Base-by-base conservation (phyloP, 2,329 filamentous ascomycete genomes). In the Pyricularia pennisetigena region DNA sequence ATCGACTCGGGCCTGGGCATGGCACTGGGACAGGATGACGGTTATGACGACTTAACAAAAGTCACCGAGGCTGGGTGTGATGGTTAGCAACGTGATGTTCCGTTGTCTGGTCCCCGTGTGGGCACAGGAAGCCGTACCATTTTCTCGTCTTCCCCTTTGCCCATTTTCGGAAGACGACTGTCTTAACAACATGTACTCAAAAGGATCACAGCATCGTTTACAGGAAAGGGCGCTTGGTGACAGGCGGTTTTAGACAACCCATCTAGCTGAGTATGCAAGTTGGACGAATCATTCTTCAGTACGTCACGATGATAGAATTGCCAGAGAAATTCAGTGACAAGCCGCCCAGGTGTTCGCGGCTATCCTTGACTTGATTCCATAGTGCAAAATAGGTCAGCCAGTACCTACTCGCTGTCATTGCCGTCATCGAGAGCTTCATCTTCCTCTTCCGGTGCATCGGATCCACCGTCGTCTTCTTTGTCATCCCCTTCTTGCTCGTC, bases 351-450 rank as follows among this genome's bases (percentile, higher is more conserved):
- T 20, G 41, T 20, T n/a, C 20, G 41, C 20, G 6, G 41, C 20
- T n/a, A 54, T 54, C 5, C 41, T 62, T 62, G 24, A 16, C 7
- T 28, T 62, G 12, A 12, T 24, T 62, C 24, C 14, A 16, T 29
- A 62, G 10, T 62, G 28, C 59, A 30, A 12, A 20, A 5, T 24
- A 28, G 24, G 6, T 2, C 26, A 20, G 24, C 10, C 59, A 28
- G 24, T 7, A 23, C 8, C 59, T 67, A 67, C 32, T 67, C 66
- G 26, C 66, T 67, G 24, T 67, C 66, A 20, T 67, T 64, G 54
- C 57, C 66, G 16, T 67, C 66, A 73, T 88, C 87, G 69, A 89
- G 76, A 14, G 86, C 88, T 71, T 90, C 88, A 69, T 89, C 87
- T 29, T 81, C 84, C 1, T 79, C 78, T 67, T 81, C 74, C 41